Evolutionary conservation across 345 rosid species (phyloP).

Genomic region (Populus ilicifolia): DNA sequence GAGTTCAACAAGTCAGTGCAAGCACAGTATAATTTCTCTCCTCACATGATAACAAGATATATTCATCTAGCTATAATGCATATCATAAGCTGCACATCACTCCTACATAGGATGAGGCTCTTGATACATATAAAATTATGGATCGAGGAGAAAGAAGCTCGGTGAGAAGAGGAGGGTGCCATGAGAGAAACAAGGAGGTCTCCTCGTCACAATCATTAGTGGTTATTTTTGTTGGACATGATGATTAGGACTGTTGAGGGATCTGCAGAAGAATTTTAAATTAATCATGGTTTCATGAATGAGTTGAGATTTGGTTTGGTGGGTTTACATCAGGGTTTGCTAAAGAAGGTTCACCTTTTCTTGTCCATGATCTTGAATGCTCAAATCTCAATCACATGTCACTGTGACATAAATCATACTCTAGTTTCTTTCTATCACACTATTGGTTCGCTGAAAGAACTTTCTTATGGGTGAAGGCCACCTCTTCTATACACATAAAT

Average conservation of each 20-base stretch:
- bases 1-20: not conserved
- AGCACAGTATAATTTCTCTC: not conserved
- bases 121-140: not conserved
- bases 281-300: too few relatives aligned
- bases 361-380: not conserved
- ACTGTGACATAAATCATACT: not conserved
- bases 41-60: not conserved
- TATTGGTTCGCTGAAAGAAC: not conserved
- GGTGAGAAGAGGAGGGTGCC: too few relatives aligned
- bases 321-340: too few relatives aligned
- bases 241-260: not conserved
- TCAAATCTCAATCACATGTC: not conserved
- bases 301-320: too few relatives aligned
- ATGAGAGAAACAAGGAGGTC: too few relatives aligned
- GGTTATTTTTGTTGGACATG: not conserved
- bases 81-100: not conserved
- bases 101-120: not conserved
- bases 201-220: not conserved
- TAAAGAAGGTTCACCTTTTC: not conserved
- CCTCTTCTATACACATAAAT: not conserved
- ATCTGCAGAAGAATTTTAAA: not conserved
- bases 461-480: not conserved
- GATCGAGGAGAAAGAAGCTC: too few relatives aligned
- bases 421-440: not conserved
- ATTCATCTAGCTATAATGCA: not conserved